Percentiles rank a stretch among this genome's conserved stretches.
Evolutionary conservation across 495 filamentous ascomycete genomes (phyloP).

Genomic region (Aspergillus homomorphus): DNA sequence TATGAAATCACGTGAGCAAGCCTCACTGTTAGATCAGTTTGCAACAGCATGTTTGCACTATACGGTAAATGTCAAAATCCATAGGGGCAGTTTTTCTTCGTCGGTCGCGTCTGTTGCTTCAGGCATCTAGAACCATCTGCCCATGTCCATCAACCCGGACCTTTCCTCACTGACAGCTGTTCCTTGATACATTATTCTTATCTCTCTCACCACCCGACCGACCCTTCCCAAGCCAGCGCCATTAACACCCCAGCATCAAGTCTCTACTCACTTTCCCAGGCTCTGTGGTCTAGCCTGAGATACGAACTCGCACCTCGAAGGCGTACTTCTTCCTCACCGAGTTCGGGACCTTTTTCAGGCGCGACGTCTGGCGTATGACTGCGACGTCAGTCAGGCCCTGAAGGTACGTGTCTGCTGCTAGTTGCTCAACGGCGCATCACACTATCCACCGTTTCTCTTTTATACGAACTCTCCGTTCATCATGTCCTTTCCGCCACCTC

Average conservation of each 20-base stretch:
- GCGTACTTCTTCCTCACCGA: slow-evolving; percentile 1
- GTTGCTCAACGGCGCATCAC: slow-evolving; percentile 32
- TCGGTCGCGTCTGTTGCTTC: neutral
- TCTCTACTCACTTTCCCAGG: neutral
- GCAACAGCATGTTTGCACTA: neutral
- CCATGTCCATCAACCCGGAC: neutral
- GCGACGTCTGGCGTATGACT: slow-evolving; percentile 40
- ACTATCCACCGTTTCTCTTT: slow-evolving; percentile 27
- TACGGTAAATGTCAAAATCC: neutral
- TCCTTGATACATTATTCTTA: neutral
- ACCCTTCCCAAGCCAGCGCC: too few species aligned
- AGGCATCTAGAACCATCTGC: neutral
- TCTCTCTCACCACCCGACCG: too few species aligned
- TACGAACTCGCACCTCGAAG: neutral
- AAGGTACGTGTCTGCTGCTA: slow-evolving; percentile 58
- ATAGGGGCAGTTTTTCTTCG: slow-evolving; percentile 10
- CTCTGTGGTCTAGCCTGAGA: neutral
- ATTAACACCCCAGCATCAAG: neutral
- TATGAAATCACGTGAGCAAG: neutral
- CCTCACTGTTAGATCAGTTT: neutral
- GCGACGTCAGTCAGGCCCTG: slow-evolving; percentile 44
- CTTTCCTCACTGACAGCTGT: neutral
- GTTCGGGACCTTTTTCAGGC: slow-evolving; percentile 34
- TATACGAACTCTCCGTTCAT: slow-evolving; percentile 66
- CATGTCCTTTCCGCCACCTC: slow-evolving; percentile 93